Evolutionary conservation across 2,329 filamentous ascomycete species (phyloP), one percentile per base, ranked within the genome.

Genomic region (Venturia effusa): DNA sequence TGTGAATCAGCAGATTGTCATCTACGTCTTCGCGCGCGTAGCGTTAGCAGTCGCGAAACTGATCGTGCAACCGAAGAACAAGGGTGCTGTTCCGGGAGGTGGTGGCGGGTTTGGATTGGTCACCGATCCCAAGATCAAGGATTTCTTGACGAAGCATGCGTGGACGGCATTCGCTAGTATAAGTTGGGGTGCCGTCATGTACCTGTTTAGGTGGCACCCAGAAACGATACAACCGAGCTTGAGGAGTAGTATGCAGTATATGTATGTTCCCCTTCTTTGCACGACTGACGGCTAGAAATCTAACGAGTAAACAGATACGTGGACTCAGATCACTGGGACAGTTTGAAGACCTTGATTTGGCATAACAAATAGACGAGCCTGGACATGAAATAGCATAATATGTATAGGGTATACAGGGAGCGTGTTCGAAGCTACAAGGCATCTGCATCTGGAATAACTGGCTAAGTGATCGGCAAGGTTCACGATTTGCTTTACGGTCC

Each of bases 21-120:
- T 97, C 70, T 99, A 99, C 79, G 89, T 99, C 67, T 97, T 97
- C 73, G 94, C 94, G 59, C 87, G 94, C 68, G 94, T 97, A 19
- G 83, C 88, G 66, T 84, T 99, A 40, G 90, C 90, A 10, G 78
- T 95, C 30, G 94, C 92, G 39, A 90, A 91, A 71, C 79, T 97
- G 65, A 85, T 89, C 64, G 85, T 97, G 67, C 87, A 90, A 75
- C 83, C 82, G 1, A 77, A 70, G 13, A 72, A 73, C 22, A 73
- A 74, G 34, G 74, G 73, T 1, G 61, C 48, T 34, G 63, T 59
- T 30, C 66, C 62, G 27, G 67, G 60, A 6, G 71, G 71, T 40
- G 72, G 70, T 59, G 76, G 74, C 37, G 77, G 77, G 0, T 74
- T 74, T 67, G 78, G 77, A 32, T 51, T 79, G 34, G 69, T 80